A percentile compares a stretch with the other conserved stretches of the same genome.
phyloP scores from a whole-genome alignment of 208 protist species.

The Wallacemonas sp. region DNA sequence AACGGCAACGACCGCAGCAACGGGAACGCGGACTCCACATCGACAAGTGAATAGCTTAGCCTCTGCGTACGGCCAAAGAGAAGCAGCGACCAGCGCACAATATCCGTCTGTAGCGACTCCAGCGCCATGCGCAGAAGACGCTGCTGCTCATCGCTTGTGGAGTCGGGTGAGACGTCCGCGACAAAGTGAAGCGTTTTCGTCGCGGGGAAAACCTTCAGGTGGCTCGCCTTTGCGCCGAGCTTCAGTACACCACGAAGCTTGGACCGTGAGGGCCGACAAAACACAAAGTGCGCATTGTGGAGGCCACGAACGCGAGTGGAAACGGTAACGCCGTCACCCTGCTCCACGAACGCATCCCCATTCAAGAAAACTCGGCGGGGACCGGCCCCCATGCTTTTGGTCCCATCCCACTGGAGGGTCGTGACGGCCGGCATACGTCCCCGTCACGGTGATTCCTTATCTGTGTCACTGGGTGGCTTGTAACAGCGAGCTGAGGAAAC shows the following conservation, averaged over 20 bases:
- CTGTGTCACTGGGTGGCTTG: background rate
- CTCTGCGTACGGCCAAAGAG: background rate
- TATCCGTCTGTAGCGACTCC: background rate
- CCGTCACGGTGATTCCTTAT: background rate
- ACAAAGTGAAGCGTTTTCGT: background rate
- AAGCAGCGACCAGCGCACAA: slow-evolving; percentile 4
- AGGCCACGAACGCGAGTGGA: background rate
- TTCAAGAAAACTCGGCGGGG: background rate
- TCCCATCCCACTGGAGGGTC: background rate
- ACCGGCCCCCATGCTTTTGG: slow-evolving; percentile 11
- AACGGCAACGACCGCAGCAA: slow-evolving; percentile 4
- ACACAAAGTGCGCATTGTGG: slow-evolving; percentile 2
- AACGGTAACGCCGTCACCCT: background rate
- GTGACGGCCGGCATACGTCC: background rate
- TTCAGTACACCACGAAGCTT: background rate
- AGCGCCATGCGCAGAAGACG: background rate
- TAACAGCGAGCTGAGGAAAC: too few relatives aligned
- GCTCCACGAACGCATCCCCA: background rate
- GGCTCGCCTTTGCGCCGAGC: background rate
- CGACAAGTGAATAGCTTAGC: background rate
- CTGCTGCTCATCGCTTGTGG: slow-evolving; percentile 1
- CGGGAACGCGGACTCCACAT: slow-evolving; percentile 3
- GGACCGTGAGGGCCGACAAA: background rate
- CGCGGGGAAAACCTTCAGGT: background rate
- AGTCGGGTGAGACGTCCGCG: slow-evolving; percentile 1